Percentiles rank a stretch among this genome's conserved stretches.
These are phyloP conservation scores for Hyphodiscus sp. DNA, from an alignment of 2,329 filamentous ascomycete genomes.

Conservation along the genomic window DNA sequence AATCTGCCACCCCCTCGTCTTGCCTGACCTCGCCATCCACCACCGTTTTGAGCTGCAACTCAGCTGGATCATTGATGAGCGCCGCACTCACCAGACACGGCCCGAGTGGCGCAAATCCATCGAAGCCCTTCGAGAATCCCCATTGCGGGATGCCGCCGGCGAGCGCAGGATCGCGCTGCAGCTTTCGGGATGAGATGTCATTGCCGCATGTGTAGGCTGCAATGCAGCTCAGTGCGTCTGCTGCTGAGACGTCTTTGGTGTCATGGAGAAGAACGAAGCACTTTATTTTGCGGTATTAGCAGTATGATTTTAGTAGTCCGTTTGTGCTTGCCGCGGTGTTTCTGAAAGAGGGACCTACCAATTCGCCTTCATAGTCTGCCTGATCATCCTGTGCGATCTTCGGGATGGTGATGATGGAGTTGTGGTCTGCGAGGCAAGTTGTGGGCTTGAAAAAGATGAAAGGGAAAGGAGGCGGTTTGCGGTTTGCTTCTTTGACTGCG, in stretches of 20 bases:
- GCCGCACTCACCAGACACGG: not conserved
- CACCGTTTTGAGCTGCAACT: not conserved
- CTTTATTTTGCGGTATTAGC: constrained; percentile 20
- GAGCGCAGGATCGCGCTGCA: constrained; percentile 43
- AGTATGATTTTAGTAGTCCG: constrained; percentile 35
- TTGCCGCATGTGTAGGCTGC: constrained; percentile 42
- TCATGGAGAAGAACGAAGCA: constrained; percentile 41
- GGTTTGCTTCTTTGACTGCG: constrained; percentile 46
- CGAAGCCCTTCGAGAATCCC: not conserved
- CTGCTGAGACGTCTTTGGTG: constrained; percentile 25
- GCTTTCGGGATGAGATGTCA: constrained; percentile 47
- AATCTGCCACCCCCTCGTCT: not conserved
- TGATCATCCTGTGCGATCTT: constrained; percentile 40
- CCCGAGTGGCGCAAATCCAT: not conserved
- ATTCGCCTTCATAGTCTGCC: constrained; percentile 42
- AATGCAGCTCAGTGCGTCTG: constrained; percentile 10
- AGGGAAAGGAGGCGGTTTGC: constrained; percentile 44
- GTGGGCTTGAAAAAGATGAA: constrained; percentile 46
- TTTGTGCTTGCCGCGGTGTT: too few relatives aligned
- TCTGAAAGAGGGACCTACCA: constrained; percentile 31
- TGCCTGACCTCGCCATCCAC: not conserved
- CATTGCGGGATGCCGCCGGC: constrained; percentile 29
- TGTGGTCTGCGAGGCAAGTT: constrained; percentile 33
- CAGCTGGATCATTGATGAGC: not conserved
- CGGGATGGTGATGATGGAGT: constrained; percentile 36